Percentiles rank a stretch among this genome's conserved stretches.
These are phyloP conservation scores for Penicillium sp. DNA, from an alignment of 2,329 filamentous ascomycete genomes.

Conservation along the genomic window DNA sequence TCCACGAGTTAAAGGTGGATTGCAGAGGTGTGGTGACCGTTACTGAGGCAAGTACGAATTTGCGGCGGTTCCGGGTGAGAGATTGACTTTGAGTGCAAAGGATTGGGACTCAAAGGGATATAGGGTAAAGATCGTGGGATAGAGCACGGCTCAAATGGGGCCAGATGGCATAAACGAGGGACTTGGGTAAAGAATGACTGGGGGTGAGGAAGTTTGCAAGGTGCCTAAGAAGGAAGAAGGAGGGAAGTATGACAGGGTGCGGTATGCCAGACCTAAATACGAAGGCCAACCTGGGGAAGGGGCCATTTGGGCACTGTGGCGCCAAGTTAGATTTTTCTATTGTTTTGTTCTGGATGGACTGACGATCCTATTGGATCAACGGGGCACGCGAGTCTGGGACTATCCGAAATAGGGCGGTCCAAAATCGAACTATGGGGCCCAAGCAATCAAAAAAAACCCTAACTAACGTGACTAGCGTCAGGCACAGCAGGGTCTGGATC, in stretches of 20 bases:
- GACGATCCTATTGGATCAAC: constrained; percentile 13
- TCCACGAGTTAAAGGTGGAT: not conserved
- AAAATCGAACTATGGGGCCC: constrained; percentile 21
- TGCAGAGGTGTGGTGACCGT: not conserved
- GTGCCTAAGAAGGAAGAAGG: constrained; percentile 12
- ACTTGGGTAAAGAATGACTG: constrained; percentile 19
- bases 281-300: constrained; percentile 14
- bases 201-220: constrained; percentile 17
- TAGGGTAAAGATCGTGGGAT: constrained; percentile 26
- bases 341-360: not conserved
- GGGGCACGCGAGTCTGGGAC: constrained; percentile 14
- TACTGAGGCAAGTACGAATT: not conserved
- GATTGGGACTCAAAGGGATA: constrained; percentile 25
- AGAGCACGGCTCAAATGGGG: constrained; percentile 28
- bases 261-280: constrained; percentile 23
- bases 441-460: constrained; percentile 10
- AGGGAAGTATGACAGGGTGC: constrained; percentile 18
- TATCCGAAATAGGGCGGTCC: constrained; percentile 21
- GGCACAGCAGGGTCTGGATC: constrained; percentile 10
- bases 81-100: constrained; percentile 19
- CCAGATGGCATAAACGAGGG: constrained; percentile 11
- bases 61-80: constrained; percentile 3
- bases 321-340: not conserved
- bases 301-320: constrained; percentile 6
- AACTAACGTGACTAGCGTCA: constrained; percentile 1